Percentiles rank a stretch among this genome's conserved stretches.
Evolutionary conservation across 768 basidiomycete genomes (phyloP).

Genomic region (Calocybe cyanea): DNA sequence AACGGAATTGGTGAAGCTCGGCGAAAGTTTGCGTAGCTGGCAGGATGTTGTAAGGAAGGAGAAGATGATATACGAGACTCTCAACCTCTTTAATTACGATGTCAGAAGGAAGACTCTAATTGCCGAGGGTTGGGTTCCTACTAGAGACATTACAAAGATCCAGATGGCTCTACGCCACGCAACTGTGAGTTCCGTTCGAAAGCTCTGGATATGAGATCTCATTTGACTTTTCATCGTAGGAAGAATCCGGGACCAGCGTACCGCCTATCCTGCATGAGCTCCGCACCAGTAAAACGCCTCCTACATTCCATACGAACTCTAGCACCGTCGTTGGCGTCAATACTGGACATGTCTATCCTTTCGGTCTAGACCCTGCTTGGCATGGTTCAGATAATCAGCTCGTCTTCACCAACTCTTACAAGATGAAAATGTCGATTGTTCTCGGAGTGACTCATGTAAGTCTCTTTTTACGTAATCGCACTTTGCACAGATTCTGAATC

Average conservation of each 20-base stretch:
- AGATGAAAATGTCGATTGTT: constrained; percentile 99
- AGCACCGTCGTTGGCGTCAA: constrained; percentile 44
- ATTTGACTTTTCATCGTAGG: constrained; percentile 35
- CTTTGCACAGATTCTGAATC: constrained; percentile 9
- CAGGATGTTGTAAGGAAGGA: constrained; percentile 93
- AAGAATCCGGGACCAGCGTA: constrained; percentile 89
- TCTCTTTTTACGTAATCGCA: constrained; percentile 12
- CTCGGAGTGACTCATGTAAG: constrained; percentile 94
- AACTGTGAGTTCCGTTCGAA: constrained; percentile 46
- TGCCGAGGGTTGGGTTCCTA: constrained; percentile 97
- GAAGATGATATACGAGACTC: constrained; percentile 92
- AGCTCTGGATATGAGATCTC: too few relatives aligned
- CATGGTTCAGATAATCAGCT: constrained; percentile 88
- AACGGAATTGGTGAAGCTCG: constrained; percentile 76
- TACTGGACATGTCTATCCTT: constrained; percentile 78
- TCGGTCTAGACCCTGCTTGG: constrained; percentile 95
- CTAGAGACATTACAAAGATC: constrained; percentile 82
- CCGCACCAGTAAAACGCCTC: constrained; percentile 85
- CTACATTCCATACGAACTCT: constrained; percentile 56
- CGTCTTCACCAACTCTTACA: constrained; percentile 97
- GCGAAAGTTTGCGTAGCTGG: constrained; percentile 85
- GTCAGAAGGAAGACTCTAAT: constrained; percentile 90
- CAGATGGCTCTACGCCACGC: constrained; percentile 87
- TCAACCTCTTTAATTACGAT: constrained; percentile 96
- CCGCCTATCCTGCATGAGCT: constrained; percentile 92